Evolutionary conservation across 2,329 filamentous ascomycete species (phyloP).

Genomic region (Cladosporium cucumerinum): DNA sequence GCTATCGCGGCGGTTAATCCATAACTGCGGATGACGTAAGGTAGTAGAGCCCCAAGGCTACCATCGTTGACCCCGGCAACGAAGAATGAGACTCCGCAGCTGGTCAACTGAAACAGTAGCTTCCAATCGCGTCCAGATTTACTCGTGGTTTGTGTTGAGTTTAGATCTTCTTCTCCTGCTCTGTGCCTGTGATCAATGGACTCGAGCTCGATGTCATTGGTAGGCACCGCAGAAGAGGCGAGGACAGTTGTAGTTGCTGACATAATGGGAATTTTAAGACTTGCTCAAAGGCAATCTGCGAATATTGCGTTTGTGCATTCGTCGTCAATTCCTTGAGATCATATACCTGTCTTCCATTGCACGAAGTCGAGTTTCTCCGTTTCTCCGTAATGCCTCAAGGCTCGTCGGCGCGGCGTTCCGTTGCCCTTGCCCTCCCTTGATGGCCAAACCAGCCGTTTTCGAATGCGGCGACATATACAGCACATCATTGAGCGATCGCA

Average conservation of each 20-base stretch:
- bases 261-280: background rate
- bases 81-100: conserved; percentile 61
- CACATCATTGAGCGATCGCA: background rate
- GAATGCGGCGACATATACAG: background rate
- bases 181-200: background rate
- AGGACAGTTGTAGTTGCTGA: background rate
- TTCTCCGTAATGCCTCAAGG: background rate
- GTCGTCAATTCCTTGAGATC: background rate
- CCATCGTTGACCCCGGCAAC: conserved; percentile 65
- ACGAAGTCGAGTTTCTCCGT: conserved; percentile 1
- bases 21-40: conserved; percentile 59
- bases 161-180: background rate
- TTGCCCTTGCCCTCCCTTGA: background rate
- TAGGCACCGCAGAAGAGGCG: background rate
- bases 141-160: background rate
- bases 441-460: background rate
- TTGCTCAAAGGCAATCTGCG: background rate
- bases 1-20: conserved; percentile 47
- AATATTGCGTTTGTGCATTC: background rate
- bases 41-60: conserved; percentile 60
- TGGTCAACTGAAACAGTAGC: conserved; percentile 48
- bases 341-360: background rate
- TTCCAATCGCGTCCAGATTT: conserved; percentile 9
- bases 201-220: background rate
- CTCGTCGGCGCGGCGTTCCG: conserved; percentile 8